phyloP scores from a whole-genome alignment of 306 rosid species.

The Acmispon strigosus region DNA sequence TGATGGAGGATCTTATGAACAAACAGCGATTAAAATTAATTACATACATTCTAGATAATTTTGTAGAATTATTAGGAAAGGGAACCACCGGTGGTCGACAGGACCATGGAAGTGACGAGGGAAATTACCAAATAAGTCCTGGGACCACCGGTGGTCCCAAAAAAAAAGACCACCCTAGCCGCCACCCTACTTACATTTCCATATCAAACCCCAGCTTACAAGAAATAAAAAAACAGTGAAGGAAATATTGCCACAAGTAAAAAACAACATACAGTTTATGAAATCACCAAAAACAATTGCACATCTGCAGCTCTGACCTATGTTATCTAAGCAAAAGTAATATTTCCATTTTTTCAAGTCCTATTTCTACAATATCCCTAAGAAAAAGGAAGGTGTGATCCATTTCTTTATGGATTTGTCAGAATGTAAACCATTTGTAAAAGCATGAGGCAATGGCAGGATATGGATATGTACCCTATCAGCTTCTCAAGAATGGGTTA shows the following conservation, averaged over 20 bases:
- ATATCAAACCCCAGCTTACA: not conserved
- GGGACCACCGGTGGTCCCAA: too few relatives aligned
- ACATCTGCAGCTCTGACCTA: not conserved
- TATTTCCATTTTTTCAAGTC: slow-evolving; percentile 1
- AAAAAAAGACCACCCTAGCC: too few relatives aligned
- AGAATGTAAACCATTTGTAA: slow-evolving; percentile 11
- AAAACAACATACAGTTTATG: not conserved
- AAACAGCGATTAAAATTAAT: too few relatives aligned
- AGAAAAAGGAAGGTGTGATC: not conserved
- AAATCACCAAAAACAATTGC: not conserved
- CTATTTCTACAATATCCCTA: not conserved
- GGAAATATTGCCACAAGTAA: not conserved
- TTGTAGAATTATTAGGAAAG: too few relatives aligned
- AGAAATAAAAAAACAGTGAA: not conserved
- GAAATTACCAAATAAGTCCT: too few relatives aligned
- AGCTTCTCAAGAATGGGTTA: slow-evolving; percentile 34
- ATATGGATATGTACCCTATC: slow-evolving; percentile 11
- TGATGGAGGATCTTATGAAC: too few relatives aligned
- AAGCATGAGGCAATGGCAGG: slow-evolving; percentile 17
- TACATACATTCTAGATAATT: too few relatives aligned
- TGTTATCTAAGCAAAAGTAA: not conserved
- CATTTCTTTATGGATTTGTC: slow-evolving; percentile 18
- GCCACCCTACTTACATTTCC: too few relatives aligned
- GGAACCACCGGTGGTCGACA: too few relatives aligned
- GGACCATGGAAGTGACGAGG: too few relatives aligned